Percentiles rank a stretch among this genome's conserved stretches.
These are phyloP conservation scores for Fraxinus ornus DNA, from an alignment of 305 asterid species.

Conservation along the genomic window DNA sequence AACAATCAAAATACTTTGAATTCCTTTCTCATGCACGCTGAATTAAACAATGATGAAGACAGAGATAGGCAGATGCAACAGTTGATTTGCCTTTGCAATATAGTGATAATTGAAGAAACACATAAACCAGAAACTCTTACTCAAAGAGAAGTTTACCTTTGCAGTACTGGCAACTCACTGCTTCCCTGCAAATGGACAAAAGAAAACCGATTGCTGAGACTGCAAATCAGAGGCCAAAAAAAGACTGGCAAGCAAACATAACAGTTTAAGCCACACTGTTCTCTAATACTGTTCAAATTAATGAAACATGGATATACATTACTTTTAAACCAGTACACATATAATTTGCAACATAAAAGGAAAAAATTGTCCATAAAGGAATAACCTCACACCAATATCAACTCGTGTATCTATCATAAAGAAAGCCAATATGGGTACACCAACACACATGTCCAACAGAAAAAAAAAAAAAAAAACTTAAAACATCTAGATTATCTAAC, in stretches of 20 bases:
- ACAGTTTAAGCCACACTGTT: background rate
- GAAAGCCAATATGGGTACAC: background rate
- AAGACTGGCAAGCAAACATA: constrained; percentile 5
- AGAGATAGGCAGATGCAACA: constrained; percentile 17
- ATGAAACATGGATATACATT: constrained; percentile 1
- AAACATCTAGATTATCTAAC: background rate
- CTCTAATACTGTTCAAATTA: constrained; percentile 5
- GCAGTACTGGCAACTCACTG: constrained; percentile 78
- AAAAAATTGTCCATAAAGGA: constrained; percentile 5
- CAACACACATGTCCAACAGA: background rate
- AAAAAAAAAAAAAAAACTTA: background rate
- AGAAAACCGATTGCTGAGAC: constrained; percentile 27
- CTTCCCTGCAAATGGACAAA: constrained; percentile 67
- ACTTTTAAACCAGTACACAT: constrained; percentile 6
- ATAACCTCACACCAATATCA: constrained; percentile 6
- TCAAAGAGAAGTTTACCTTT: constrained; percentile 50
- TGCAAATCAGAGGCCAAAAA: constrained; percentile 20
- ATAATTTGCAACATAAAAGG: constrained; percentile 2
- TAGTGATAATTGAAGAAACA: constrained; percentile 17
- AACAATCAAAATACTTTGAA: constrained; percentile 12
- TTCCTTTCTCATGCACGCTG: constrained; percentile 5
- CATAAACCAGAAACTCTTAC: constrained; percentile 19
- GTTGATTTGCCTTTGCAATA: constrained; percentile 10
- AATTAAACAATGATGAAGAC: constrained; percentile 12
- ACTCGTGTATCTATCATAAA: background rate